Base-by-base conservation (phyloP, 305 asterid species). In the Petunia hybrid region DNA sequence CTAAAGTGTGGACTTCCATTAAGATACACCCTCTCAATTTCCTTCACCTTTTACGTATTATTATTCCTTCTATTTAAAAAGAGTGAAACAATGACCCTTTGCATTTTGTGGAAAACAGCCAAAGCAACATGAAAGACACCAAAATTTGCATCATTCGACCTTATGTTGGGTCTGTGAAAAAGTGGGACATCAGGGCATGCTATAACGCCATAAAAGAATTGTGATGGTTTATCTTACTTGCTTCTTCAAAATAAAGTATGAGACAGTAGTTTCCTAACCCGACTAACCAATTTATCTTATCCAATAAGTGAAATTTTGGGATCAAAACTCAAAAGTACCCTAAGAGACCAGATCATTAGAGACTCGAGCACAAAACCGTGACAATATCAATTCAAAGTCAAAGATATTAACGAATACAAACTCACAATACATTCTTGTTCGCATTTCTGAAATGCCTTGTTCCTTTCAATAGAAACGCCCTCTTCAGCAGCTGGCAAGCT, bases 341-440 rank as follows among this genome's bases (percentile, higher is more conserved):
- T 38, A 66, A 39, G 73, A 66, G 39, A 40, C 73, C 14, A 40
- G 74, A 14, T 14, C 56, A 77, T 62, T 43, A 78, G 48, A 78
- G 69, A 78, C 56, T 42, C 40, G 22, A 60, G 8, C 16, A 40
- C 51, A 5, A 56, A 56, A 13, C 2, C 48, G 61, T 59, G 31
- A 46, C 6, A 10, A 51, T 12, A 61, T 65, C 45, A 38, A 65
- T 36, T 65, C 13, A 38, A 38, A 65, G 36, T 38, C 6, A 63
- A 35, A 63, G 42, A 65, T 22, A 22, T 22, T 22, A 22, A 22
- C 31, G 31, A 22, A 22, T 1, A 1, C 35, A 8, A 64, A 87
- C 98, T 86, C 84, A 94, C 98, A 91, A 91, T 92, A 83, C 98
- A 93, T 90, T 94, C 98, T 76, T 84, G 89, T 48, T 94, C 92